These are phyloP conservation scores for Phytophthora tubulina DNA, from an alignment of 352 stramenopile species.

Conservation along the genomic window DNA sequence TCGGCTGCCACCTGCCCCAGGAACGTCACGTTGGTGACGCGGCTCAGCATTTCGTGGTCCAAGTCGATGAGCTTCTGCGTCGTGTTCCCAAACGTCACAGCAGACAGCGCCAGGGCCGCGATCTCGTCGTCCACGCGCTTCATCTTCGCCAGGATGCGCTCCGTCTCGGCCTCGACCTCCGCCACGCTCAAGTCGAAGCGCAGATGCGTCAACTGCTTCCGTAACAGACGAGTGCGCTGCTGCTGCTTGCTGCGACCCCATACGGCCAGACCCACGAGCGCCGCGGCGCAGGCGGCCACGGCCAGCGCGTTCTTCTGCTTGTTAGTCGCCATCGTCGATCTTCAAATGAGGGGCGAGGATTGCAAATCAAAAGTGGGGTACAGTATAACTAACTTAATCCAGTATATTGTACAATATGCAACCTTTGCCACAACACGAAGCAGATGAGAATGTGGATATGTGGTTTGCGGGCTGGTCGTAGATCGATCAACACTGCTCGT, in stretches of 20 bases:
- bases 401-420: too few relatives aligned
- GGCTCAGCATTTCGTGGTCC: conserved; percentile 87
- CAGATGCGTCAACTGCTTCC: conserved; percentile 70
- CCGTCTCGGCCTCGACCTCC: conserved; percentile 80
- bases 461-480: too few relatives aligned
- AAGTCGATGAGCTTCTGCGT: conserved; percentile 84
- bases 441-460: too few relatives aligned
- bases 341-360: conserved; percentile 29
- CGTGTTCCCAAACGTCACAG: conserved; percentile 73
- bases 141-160: conserved; percentile 74
- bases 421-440: too few relatives aligned
- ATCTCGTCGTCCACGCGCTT: conserved; percentile 80
- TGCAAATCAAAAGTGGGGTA: conserved; percentile 9
- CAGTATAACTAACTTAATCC: too few relatives aligned
- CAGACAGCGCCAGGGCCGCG: conserved; percentile 46
- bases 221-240: conserved; percentile 44
- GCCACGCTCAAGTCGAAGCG: conserved; percentile 77
- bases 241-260: conserved; percentile 65
- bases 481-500: too few relatives aligned
- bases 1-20: conserved; percentile 77
- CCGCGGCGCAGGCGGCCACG: conserved; percentile 55
- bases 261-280: conserved; percentile 58
- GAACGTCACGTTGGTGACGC: conserved; percentile 89
- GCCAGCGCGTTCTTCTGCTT: conserved; percentile 74
- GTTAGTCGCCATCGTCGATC: conserved; percentile 45